Evolutionary conservation across 2,329 filamentous ascomycete genomes (phyloP).

Genomic region (Eutypella sp.): DNA sequence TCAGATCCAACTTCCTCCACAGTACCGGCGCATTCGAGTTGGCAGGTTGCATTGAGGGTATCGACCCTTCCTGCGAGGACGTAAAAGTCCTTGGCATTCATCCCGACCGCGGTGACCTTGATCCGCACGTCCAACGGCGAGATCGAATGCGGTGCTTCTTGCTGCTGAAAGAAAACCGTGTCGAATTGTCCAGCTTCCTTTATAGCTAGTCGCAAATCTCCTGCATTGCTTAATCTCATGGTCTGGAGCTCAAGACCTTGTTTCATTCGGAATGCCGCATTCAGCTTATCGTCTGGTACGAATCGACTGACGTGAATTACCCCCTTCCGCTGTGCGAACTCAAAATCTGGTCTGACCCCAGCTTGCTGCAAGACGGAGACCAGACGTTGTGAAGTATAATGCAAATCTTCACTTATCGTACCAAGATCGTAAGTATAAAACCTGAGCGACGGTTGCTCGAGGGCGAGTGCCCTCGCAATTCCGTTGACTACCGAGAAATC

Average conservation of each 20-base stretch:
- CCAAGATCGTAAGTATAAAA: slow-evolving; percentile 13
- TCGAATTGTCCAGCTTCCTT: slow-evolving; percentile 6
- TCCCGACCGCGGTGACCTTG: slow-evolving; percentile 5
- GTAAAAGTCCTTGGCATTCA: slow-evolving; percentile 13
- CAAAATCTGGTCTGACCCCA: slow-evolving; percentile 1
- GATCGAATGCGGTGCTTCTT: not conserved
- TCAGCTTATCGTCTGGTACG: slow-evolving; percentile 7
- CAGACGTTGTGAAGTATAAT: slow-evolving; percentile 2
- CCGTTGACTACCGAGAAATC: slow-evolving; percentile 7
- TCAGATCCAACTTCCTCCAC: not conserved
- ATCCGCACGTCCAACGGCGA: slow-evolving; percentile 3
- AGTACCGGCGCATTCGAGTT: slow-evolving; percentile 4
- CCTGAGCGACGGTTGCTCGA: slow-evolving; percentile 15
- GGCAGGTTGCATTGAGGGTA: slow-evolving; percentile 5
- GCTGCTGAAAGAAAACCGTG: slow-evolving; percentile 7
- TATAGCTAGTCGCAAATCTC: slow-evolving; percentile 3
- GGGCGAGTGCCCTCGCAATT: slow-evolving; percentile 6
- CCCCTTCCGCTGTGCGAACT: slow-evolving; percentile 6
- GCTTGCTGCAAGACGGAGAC: slow-evolving; percentile 6
- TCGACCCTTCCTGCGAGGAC: slow-evolving; percentile 9
- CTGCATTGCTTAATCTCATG: not conserved
- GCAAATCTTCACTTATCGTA: not conserved
- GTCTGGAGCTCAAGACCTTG: slow-evolving; percentile 2
- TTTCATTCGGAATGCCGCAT: slow-evolving; percentile 2
- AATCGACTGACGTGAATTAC: slow-evolving; percentile 9